Base-by-base conservation (phyloP, 345 rosid genomes). In the Citrus cavaleriei region DNA sequence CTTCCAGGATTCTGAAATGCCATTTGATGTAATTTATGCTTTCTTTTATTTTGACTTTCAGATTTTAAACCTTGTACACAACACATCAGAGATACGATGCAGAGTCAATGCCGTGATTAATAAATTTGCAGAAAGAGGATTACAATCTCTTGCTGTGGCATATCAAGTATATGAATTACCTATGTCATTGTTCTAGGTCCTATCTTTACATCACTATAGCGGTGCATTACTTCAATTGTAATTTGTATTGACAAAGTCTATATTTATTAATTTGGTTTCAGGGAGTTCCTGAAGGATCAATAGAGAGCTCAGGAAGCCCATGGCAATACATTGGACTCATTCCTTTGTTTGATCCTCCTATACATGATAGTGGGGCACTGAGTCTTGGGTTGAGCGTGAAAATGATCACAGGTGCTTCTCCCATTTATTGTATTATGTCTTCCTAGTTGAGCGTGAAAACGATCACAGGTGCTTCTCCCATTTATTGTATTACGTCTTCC, bases 341-440 rank as follows among this genome's bases (percentile, higher is more conserved):
- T 90, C 92, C 94, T 60, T 74, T 89, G 63, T 91, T 91, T 79
- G 94, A 91, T 75, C 94, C 94, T 27, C 90, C 90, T 18, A 89
- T 88, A 78, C 91, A 89, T 85, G 89, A 86, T 77, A 87, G 91
- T 82, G 91, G 90, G 68, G 92, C 94, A 10, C 70, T 90, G 78
- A 86, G 85, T 81, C 90, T 90, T 28, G 94, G 94, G 74, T 91
- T 90, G 42, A 90, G 85, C 28, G 92, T 90, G 61, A 90, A 90
- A 78, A 90, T 90, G 94, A 90, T 89, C 37, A 89, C 91, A 66
- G 90, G 89, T 88, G 74, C 16, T 27, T 77, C 22, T 32, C 27
- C 65, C 35, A 35, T 59, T 32, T 46, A 40, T 19, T 18, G 34
- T 40, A 25, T 63, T 4, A 22, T 27, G 5, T 42, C 7, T 21